Evolutionary conservation across 1,284 basidiomycete species (phyloP).

Genomic region (Naganishia sp.): DNA sequence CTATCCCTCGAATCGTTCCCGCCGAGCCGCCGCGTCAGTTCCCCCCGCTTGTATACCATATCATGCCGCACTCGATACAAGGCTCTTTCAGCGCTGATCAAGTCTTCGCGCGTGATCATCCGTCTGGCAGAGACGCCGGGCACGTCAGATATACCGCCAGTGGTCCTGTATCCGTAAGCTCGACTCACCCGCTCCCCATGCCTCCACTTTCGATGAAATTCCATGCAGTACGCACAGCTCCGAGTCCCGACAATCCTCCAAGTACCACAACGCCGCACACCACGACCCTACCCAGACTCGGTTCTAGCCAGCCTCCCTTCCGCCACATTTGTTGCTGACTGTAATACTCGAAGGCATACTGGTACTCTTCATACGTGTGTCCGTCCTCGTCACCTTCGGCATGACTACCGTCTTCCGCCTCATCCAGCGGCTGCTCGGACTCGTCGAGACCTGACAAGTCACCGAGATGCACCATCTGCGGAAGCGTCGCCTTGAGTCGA

Average conservation of each 20-base stretch:
- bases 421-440: neutral
- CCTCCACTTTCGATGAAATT: conserved; percentile 46
- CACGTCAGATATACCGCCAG: neutral
- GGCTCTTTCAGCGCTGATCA: conserved; percentile 48
- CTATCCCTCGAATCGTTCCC: neutral
- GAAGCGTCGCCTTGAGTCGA: conserved; percentile 16
- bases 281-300: conserved; percentile 49
- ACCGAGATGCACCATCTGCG: conserved; percentile 25
- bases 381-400: neutral
- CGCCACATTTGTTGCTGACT: conserved; percentile 48
- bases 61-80: conserved; percentile 51
- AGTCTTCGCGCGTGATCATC: conserved; percentile 33
- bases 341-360: conserved; percentile 39
- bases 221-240: conserved; percentile 51
- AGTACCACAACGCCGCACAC: conserved; percentile 52
- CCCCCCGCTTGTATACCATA: conserved; percentile 45
- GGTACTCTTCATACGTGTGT: conserved; percentile 20
- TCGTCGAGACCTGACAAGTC: conserved; percentile 23
- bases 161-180: neutral
- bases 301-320: conserved; percentile 49
- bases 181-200: conserved; percentile 40
- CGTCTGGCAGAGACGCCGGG: conserved; percentile 20
- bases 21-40: conserved; percentile 38
- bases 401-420: neutral
- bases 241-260: conserved; percentile 51